A percentile compares a stretch with the other conserved stretches of the same genome.
Conservation (phyloP, 1,284 basidiomycete genomes). For the Agroathelia rolfsii region DNA sequence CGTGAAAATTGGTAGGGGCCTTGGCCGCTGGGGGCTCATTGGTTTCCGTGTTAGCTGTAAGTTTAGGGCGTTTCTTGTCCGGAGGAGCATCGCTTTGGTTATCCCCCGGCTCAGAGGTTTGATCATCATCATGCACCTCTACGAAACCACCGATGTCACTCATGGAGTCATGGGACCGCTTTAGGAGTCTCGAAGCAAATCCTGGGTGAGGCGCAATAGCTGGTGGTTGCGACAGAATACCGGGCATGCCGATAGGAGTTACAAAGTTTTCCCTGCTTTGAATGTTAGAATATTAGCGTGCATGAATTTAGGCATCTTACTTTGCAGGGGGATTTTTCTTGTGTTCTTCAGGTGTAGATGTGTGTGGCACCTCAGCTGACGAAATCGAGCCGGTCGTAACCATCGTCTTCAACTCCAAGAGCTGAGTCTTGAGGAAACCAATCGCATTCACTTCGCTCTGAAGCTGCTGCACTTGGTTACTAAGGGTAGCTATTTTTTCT, state of each 20-base stretch:
- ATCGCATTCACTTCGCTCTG: too few species aligned
- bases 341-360: constrained; percentile 26
- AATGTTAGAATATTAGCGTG: constrained; percentile 15
- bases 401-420: constrained; percentile 23
- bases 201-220: constrained; percentile 25
- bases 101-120: constrained; percentile 24
- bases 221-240: constrained; percentile 15
- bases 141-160: constrained; percentile 30
- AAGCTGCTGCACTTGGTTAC: constrained; percentile 9
- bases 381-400: constrained; percentile 29
- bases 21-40: constrained; percentile 10
- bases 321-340: constrained; percentile 26
- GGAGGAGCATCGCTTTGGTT: constrained; percentile 29
- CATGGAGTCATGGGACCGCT: constrained; percentile 44
- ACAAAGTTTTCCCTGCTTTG: neutral
- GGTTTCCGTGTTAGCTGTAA: constrained; percentile 11
- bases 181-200: constrained; percentile 41
- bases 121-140: constrained; percentile 30
- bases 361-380: constrained; percentile 33
- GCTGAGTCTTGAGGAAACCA: constrained; percentile 22
- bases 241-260: neutral
- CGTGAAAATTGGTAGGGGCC: too few species aligned
- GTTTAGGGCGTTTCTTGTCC: constrained; percentile 41
- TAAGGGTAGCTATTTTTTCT: constrained; percentile 8
- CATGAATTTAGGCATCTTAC: constrained; percentile 26